Conservation (phyloP, 2,329 filamentous ascomycete species). For the Golovinomyces cichoracearum region DNA sequence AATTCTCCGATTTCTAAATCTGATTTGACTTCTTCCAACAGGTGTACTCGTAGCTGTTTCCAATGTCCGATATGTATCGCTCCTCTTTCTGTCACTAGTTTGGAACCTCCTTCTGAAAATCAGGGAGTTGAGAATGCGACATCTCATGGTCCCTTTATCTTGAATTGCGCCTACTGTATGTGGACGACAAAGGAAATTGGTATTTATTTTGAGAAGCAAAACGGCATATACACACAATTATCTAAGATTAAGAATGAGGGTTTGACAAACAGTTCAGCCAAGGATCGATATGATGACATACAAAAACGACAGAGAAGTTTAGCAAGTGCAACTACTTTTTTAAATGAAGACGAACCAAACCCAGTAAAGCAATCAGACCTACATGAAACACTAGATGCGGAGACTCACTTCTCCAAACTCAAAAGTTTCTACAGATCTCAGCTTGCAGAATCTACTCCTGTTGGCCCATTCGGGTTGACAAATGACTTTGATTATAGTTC, state of each 20-base stretch:
- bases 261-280: constrained; percentile 22
- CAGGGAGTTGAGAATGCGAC: constrained; percentile 15
- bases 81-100: constrained; percentile 46
- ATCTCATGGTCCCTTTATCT: constrained; percentile 38
- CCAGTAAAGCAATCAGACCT: constrained; percentile 11
- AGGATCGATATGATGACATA: constrained; percentile 15
- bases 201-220: constrained; percentile 70
- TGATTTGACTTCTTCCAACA: constrained; percentile 15
- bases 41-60: constrained; percentile 84
- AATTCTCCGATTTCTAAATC: not conserved
- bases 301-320: constrained; percentile 10
- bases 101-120: constrained; percentile 25
- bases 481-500: constrained; percentile 35
- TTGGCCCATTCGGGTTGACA: constrained; percentile 29
- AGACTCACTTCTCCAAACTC: constrained; percentile 48
- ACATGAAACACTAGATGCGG: constrained; percentile 25
- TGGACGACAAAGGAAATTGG: constrained; percentile 81
- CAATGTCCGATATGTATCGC: constrained; percentile 76
- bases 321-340: constrained; percentile 9
- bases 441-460: constrained; percentile 32
- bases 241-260: constrained; percentile 41
- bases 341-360: constrained; percentile 17
- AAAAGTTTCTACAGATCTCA: constrained; percentile 63
- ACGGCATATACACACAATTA: constrained; percentile 61
- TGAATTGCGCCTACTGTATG: constrained; percentile 73